These are phyloP conservation scores for Cryptococcus hybrid DNA, from an alignment of 1,284 basidiomycete genomes.

Conservation along the genomic window DNA sequence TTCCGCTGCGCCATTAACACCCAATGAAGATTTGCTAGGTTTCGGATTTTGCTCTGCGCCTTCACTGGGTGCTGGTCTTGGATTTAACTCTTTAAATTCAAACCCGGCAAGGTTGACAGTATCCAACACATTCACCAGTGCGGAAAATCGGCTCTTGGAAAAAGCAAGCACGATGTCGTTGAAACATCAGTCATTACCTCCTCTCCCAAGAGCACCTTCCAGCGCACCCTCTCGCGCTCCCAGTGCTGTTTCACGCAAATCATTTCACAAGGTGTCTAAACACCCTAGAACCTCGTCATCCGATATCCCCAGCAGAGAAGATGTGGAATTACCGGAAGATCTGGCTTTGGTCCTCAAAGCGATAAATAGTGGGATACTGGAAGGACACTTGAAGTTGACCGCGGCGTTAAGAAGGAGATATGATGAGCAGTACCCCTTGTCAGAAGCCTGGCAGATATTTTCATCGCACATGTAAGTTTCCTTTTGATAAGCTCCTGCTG, in stretches of 20 bases:
- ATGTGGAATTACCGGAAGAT: slow-evolving; percentile 71
- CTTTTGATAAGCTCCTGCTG: slow-evolving; percentile 1
- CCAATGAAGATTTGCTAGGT: slow-evolving; percentile 4
- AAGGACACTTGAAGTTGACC: slow-evolving; percentile 79
- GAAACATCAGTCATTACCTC: slow-evolving; percentile 69
- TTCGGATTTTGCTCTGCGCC: not conserved
- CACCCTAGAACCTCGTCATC: slow-evolving; percentile 10
- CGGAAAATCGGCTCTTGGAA: slow-evolving; percentile 11
- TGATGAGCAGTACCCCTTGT: slow-evolving; percentile 89
- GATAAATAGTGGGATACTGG: slow-evolving; percentile 75
- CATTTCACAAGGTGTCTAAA: slow-evolving; percentile 22
- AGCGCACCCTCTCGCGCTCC: not conserved
- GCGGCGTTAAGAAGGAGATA: slow-evolving; percentile 80
- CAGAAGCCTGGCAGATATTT: slow-evolving; percentile 85
- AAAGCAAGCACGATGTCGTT: slow-evolving; percentile 16
- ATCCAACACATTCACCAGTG: slow-evolving; percentile 36
- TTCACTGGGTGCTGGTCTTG: not conserved
- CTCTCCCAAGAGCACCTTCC: slow-evolving; percentile 56
- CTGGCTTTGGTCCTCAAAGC: slow-evolving; percentile 79
- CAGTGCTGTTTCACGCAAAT: not conserved
- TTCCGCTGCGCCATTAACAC: slow-evolving; percentile 11
- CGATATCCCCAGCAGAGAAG: slow-evolving; percentile 1
- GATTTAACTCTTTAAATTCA: not conserved
- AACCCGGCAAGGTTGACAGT: slow-evolving; percentile 21
- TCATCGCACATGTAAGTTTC: slow-evolving; percentile 77